These are phyloP conservation scores for Debaryomyces maramus DNA, from an alignment of 805 yeast genomes.

Conservation along the genomic window DNA sequence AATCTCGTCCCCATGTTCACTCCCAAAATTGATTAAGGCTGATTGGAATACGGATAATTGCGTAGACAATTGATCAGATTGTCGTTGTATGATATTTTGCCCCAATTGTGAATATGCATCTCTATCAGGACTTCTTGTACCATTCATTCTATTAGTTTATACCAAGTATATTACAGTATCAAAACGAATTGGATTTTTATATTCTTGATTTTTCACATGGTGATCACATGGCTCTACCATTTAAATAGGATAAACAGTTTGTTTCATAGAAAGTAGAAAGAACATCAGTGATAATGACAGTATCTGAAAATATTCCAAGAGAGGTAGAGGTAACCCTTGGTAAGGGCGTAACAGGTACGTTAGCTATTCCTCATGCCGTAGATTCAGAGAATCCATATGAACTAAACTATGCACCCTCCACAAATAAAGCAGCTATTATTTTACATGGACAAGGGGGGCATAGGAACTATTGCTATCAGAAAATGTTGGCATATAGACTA, in stretches of 20 bases:
- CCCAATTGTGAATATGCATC: slow-evolving; percentile 52
- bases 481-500: slow-evolving; percentile 56
- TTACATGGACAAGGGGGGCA: slow-evolving; percentile 90
- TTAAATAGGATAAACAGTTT: no score
- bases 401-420: slow-evolving; percentile 36
- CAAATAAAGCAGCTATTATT: slow-evolving; percentile 56
- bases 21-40: slow-evolving; percentile 73
- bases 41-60: slow-evolving; percentile 78
- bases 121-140: slow-evolving; percentile 13
- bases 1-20: slow-evolving; percentile 68
- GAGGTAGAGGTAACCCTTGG: slow-evolving; percentile 37
- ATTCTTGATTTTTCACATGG: no score
- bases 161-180: no score
- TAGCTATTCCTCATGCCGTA: slow-evolving; percentile 38
- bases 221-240: no score
- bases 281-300: no score
- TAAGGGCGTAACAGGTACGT: slow-evolving; percentile 37
- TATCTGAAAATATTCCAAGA: slow-evolving; percentile 22
- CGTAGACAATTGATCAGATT: slow-evolving; percentile 59
- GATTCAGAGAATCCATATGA: slow-evolving; percentile 22
- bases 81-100: slow-evolving; percentile 47
- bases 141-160: no score
- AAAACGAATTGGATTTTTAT: no score
- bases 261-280: no score
- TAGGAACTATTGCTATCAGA: slow-evolving; percentile 74